Evolutionary conservation across 495 filamentous ascomycete genomes (phyloP).

Genomic region (Eremomyces bilateralis): DNA sequence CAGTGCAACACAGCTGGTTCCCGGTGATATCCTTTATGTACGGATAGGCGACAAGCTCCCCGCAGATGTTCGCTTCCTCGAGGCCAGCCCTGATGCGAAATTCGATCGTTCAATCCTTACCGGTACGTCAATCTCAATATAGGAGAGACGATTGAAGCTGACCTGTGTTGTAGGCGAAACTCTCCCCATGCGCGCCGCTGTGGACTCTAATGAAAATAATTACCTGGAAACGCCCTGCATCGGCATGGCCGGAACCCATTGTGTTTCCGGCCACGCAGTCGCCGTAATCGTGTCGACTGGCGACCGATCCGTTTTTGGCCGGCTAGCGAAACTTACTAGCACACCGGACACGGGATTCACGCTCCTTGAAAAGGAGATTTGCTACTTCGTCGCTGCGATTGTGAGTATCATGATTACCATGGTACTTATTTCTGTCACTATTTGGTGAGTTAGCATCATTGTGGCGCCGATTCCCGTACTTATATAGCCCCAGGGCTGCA

Average conservation of each 20-base stretch:
- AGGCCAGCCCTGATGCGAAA: slow-evolving; percentile 39
- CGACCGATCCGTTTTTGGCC: slow-evolving; percentile 39
- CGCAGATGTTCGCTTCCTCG: slow-evolving; percentile 44
- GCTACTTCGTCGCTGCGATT: slow-evolving; percentile 44
- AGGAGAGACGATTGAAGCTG: slow-evolving; percentile 1
- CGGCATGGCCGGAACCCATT: slow-evolving; percentile 50
- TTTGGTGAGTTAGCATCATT: slow-evolving; percentile 27
- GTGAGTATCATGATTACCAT: slow-evolving; percentile 29
- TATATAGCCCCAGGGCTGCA: slow-evolving; percentile 27
- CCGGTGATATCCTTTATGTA: slow-evolving; percentile 40
- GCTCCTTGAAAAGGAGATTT: slow-evolving; percentile 44
- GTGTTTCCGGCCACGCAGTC: slow-evolving; percentile 39
- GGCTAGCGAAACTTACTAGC: slow-evolving; percentile 44
- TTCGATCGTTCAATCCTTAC: slow-evolving; percentile 54
- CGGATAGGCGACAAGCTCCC: slow-evolving; percentile 45
- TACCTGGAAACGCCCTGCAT: slow-evolving; percentile 55
- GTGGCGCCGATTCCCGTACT: background rate
- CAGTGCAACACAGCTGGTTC: slow-evolving; percentile 36
- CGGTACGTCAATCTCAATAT: slow-evolving; percentile 20
- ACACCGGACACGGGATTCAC: slow-evolving; percentile 37
- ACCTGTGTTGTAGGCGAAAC: slow-evolving; percentile 32
- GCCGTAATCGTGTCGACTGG: slow-evolving; percentile 43
- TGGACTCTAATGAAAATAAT: slow-evolving; percentile 41
- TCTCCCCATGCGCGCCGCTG: slow-evolving; percentile 33
- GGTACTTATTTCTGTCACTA: slow-evolving; percentile 31